A percentile compares a stretch with the other conserved stretches of the same genome.
Evolutionary conservation across 495 filamentous ascomycete species (phyloP).

Genomic region (Apodospora peruviana): DNA sequence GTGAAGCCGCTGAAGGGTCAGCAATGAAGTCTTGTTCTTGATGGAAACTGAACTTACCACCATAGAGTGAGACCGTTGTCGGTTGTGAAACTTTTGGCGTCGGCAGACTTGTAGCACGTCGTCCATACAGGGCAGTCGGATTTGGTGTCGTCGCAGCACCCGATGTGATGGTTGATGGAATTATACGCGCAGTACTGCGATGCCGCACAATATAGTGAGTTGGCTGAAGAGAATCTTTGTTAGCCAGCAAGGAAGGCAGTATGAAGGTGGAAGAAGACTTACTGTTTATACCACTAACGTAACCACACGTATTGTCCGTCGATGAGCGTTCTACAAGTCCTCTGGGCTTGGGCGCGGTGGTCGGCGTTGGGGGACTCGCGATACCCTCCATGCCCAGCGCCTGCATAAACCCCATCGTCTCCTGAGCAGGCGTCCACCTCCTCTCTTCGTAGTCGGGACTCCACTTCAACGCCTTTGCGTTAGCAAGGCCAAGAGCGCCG

Average conservation of each 20-base stretch:
- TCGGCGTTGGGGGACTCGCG: slow-evolving; percentile 11
- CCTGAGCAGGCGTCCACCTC: slow-evolving; percentile 13
- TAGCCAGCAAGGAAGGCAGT: not conserved
- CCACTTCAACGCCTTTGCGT: slow-evolving; percentile 18
- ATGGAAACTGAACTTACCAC: slow-evolving; percentile 13
- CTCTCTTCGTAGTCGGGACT: slow-evolving; percentile 6
- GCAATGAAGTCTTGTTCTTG: not conserved
- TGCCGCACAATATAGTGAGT: slow-evolving; percentile 17
- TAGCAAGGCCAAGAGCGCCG: slow-evolving; percentile 12
- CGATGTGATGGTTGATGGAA: slow-evolving; percentile 14
- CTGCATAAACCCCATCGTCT: slow-evolving; percentile 20
- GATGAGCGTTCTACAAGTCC: slow-evolving; percentile 1
- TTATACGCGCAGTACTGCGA: slow-evolving; percentile 18
- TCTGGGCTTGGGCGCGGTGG: not conserved
- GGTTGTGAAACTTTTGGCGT: slow-evolving; percentile 9
- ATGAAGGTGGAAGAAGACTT: not conserved
- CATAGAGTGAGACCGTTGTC: slow-evolving; percentile 20
- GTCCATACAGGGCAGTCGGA: slow-evolving; percentile 16
- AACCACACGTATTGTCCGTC: slow-evolving; percentile 22
- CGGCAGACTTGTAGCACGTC: slow-evolving; percentile 16
- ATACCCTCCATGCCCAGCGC: slow-evolving; percentile 7
- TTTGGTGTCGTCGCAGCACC: slow-evolving; percentile 20
- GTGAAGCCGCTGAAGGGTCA: slow-evolving; percentile 11
- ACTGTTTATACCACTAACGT: slow-evolving; percentile 15
- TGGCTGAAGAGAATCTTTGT: not conserved